Percentiles rank a stretch among this genome's conserved stretches.
phyloP scores from a whole-genome alignment of 148 eudicot genomes.

The Polygonum aviculare region DNA sequence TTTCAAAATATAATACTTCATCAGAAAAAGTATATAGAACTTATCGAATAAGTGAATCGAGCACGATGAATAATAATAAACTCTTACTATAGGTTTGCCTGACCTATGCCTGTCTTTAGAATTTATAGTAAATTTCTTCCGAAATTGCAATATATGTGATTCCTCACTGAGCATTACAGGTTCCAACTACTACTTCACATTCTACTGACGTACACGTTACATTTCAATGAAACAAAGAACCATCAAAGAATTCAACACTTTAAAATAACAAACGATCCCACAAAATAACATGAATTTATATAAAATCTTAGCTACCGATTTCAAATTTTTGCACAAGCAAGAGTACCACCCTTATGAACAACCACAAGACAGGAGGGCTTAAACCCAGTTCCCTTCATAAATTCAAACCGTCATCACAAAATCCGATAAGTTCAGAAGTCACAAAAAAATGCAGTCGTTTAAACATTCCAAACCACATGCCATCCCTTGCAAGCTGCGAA shows the following conservation, averaged over 20 bases:
- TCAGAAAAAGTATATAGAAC: no score
- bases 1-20: no score
- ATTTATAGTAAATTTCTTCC: no score
- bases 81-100: no score
- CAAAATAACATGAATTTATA: not conserved
- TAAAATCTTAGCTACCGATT: not conserved
- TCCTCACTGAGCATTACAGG: no score
- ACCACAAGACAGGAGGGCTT: not conserved
- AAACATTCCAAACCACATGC: not conserved
- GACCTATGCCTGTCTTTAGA: no score
- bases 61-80: no score
- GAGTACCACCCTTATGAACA: not conserved
- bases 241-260: not conserved
- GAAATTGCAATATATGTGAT: no score
- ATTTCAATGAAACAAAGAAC: not conserved
- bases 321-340: not conserved
- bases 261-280: not conserved
- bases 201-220: not conserved
- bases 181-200: no score
- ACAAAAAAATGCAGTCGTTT: not conserved
- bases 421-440: not conserved
- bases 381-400: not conserved
- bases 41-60: no score
- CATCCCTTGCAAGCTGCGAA: not conserved
- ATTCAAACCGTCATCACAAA: constrained; percentile 6